Percentiles rank a stretch among this genome's conserved stretches.
Conservation (phyloP, 495 filamentous ascomycete species). For the Polyplosphaeria fusca region DNA sequence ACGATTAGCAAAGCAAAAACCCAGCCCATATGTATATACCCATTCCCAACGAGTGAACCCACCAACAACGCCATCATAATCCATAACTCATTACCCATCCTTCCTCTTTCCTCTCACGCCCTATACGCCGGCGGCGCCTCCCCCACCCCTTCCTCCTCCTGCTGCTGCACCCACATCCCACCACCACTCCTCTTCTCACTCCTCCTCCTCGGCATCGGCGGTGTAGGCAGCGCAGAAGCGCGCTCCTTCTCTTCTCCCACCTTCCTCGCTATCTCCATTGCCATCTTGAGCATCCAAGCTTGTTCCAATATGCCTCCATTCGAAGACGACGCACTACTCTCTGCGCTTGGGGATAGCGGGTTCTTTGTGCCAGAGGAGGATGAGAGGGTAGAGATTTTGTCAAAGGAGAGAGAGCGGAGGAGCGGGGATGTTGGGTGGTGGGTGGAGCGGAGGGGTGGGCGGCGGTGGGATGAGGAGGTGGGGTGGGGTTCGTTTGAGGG, state of each 20-base stretch:
- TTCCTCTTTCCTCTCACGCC: not conserved
- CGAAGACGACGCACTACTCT: constrained; percentile 5
- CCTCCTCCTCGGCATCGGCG: constrained; percentile 28
- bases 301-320: constrained; percentile 72
- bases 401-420: constrained; percentile 31
- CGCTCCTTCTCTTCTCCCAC: constrained; percentile 67
- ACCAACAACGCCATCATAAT: not conserved
- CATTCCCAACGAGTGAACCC: not conserved
- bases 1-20: no score
- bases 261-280: constrained; percentile 80
- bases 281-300: constrained; percentile 87
- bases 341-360: constrained; percentile 5
- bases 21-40: no score
- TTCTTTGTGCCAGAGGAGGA: not conserved
- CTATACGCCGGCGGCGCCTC: constrained; percentile 35
- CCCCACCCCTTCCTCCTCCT: constrained; percentile 13
- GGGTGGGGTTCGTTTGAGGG: not conserved
- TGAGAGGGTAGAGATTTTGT: constrained; percentile 21
- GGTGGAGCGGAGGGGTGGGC: constrained; percentile 15
- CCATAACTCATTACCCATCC: not conserved
- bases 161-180: not conserved
- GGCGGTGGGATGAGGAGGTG: not conserved
- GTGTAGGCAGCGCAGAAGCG: not conserved
- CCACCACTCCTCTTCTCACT: not conserved
- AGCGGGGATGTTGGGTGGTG: constrained; percentile 27